Percentiles rank a stretch among this genome's conserved stretches.
Evolutionary conservation across 306 rosid genomes (phyloP).

Genomic region (Ceratonia siliqua): DNA sequence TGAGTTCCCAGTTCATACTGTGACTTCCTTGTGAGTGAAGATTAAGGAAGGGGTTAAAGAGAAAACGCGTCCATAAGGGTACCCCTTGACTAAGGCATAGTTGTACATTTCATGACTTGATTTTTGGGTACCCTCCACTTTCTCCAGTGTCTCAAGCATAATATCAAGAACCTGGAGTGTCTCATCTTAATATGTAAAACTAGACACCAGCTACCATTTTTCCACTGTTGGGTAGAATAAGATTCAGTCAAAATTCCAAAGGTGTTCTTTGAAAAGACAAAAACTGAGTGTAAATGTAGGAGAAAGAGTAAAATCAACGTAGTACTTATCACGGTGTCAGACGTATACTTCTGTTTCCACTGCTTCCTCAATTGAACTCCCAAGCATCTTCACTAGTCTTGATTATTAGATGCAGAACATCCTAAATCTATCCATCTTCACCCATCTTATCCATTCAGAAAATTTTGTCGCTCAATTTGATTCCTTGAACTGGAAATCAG

Average conservation of each 20-base stretch:
- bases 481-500: no score
- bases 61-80: neutral
- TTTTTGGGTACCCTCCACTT: neutral
- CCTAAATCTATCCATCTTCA: no score
- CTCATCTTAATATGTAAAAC: neutral
- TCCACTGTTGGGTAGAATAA: neutral
- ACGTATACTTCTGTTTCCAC: neutral
- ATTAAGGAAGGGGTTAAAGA: neutral
- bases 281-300: neutral
- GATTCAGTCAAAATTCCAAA: neutral
- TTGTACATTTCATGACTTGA: neutral
- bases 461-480: no score
- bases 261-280: neutral
- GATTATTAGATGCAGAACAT: no score
- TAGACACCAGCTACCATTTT: neutral
- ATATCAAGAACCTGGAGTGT: neutral
- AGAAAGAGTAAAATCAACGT: neutral
- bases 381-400: neutral
- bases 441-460: no score
- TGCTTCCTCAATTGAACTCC: neutral
- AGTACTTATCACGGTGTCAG: no score
- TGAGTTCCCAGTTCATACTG: neutral
- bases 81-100: neutral
- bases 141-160: neutral
- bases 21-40: neutral